Base-by-base conservation (phyloP, 371 early-diverging fungal genomes). In the Globomyces sp. region DNA sequence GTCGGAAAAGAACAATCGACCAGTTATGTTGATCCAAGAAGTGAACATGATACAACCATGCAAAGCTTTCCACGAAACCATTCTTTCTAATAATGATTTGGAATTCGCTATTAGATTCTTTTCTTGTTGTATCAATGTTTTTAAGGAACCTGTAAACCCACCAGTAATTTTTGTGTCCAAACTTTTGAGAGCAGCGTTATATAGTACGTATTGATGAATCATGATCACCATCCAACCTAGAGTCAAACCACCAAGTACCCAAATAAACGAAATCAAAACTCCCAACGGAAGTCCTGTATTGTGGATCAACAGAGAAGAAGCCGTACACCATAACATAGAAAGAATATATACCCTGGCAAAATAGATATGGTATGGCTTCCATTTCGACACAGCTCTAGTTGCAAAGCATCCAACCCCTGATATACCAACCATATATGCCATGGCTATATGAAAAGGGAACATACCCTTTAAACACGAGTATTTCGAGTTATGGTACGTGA, bases 241-340 rank as follows among this genome's bases (percentile, higher is more conserved):
- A 3, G 63, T 52, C n/a, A 71, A 34, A 3, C 72, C 71, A 11
- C 44, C 4, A 45, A 68, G 2, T 8, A 64, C 65, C 67, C 58
- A 68, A 1, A 64, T 4, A 45, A 71, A 70, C 5, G 69, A 68
- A 36, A 36, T 51, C 13, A 71, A n/a, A 2, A 68, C 68, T 9
- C 71, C 71, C 11, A 60, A 44, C n/a, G 71, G 71, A 4, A 71
- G 48, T 24, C 71, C 71, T 24, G 70, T 68, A 58, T 68, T 71
- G 45, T 68, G 64, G 46, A 71, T 71, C 9, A 71, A 11, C 24
- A 71, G 24, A 10, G 65, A 60, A 4, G 63, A n/a, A 5, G 59
- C 67, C 2, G 71, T 71, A 24, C 65, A 63, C 50, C 62, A 47
- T 42, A 71, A 64, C 69, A 71, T 71, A 3, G 65, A 10, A 24